Evolutionary conservation across 768 basidiomycete genomes (phyloP).

Genomic region (Lactarius sp.): DNA sequence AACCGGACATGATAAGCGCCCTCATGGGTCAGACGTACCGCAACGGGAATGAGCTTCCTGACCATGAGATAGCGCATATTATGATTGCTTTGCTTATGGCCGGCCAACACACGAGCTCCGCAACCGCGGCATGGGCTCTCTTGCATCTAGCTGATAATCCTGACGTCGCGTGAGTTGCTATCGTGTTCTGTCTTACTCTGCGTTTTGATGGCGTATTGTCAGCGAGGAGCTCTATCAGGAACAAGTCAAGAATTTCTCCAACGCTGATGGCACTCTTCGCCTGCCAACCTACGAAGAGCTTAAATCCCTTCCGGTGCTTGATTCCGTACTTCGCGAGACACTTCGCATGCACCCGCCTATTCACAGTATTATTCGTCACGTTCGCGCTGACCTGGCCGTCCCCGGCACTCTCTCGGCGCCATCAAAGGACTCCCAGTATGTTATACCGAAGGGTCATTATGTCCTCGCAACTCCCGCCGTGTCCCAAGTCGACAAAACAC

Average conservation of each 20-base stretch:
- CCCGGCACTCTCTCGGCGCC: slow-evolving; percentile 78
- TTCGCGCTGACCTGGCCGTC: slow-evolving; percentile 78
- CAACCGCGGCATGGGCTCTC: slow-evolving; percentile 85
- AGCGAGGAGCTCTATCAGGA: slow-evolving; percentile 86
- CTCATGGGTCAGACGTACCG: slow-evolving; percentile 82
- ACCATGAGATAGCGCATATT: slow-evolving; percentile 95
- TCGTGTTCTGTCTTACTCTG: not conserved
- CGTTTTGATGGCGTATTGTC: slow-evolving; percentile 10
- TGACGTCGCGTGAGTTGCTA: slow-evolving; percentile 60
- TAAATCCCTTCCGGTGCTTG: slow-evolving; percentile 75
- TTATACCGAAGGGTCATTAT: slow-evolving; percentile 86
- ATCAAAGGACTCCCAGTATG: slow-evolving; percentile 64
- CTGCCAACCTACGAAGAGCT: slow-evolving; percentile 84
- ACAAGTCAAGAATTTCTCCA: slow-evolving; percentile 76
- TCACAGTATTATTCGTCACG: slow-evolving; percentile 92
- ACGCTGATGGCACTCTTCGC: slow-evolving; percentile 74
- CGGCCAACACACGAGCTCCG: slow-evolving; percentile 96
- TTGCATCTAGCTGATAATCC: slow-evolving; percentile 78
- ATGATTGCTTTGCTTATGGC: slow-evolving; percentile 99
- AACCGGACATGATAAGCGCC: slow-evolving; percentile 89
- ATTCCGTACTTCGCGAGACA: slow-evolving; percentile 89
- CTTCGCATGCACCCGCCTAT: slow-evolving; percentile 92
- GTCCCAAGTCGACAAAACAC: slow-evolving; percentile 75
- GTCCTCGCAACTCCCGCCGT: slow-evolving; percentile 87
- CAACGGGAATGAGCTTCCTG: slow-evolving; percentile 66